These are phyloP conservation scores for Chalciporus chontae DNA, from an alignment of 768 basidiomycete species.

Conservation along the genomic window DNA sequence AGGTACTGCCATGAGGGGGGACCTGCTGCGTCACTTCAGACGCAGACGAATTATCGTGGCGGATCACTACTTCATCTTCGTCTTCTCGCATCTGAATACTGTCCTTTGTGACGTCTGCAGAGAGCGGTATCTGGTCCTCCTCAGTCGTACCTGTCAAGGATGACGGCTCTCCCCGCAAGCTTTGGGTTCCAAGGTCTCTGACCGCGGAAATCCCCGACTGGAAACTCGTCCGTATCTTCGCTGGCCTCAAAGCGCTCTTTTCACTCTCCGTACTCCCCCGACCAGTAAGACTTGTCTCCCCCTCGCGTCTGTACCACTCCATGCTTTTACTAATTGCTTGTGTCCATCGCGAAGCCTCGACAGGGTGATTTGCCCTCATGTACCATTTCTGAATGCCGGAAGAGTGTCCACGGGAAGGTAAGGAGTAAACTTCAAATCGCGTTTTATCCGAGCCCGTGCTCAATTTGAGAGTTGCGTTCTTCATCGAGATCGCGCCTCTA, in stretches of 20 bases:
- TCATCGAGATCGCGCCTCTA: constrained; percentile 87
- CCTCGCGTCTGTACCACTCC: constrained; percentile 59
- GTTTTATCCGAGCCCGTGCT: constrained; percentile 52
- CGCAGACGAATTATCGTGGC: constrained; percentile 45
- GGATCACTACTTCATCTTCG: constrained; percentile 31
- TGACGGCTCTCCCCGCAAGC: constrained; percentile 21
- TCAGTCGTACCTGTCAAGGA: constrained; percentile 23
- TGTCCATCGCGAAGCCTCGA: constrained; percentile 87
- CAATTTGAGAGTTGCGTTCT: constrained; percentile 62
- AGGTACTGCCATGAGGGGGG: constrained; percentile 57
- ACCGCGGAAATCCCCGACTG: constrained; percentile 25
- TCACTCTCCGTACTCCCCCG: constrained; percentile 50
- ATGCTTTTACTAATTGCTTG: constrained; percentile 71
- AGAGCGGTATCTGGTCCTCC: constrained; percentile 10
- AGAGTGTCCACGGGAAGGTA: constrained; percentile 45
- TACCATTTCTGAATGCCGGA: constrained; percentile 69
- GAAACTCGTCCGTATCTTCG: constrained; percentile 29
- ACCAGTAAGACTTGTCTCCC: constrained; percentile 23
- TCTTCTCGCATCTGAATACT: constrained; percentile 26
- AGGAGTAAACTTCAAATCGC: constrained; percentile 80
- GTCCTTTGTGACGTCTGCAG: constrained; percentile 13
- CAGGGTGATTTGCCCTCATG: constrained; percentile 81
- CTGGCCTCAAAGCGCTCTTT: constrained; percentile 33
- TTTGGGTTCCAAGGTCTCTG: constrained; percentile 23
- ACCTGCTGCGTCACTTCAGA: constrained; percentile 36